A percentile compares a stretch with the other conserved stretches of the same genome.
Evolutionary conservation across 2,329 filamentous ascomycete genomes (phyloP).

Genomic region (Rhynchosporium agropyri): DNA sequence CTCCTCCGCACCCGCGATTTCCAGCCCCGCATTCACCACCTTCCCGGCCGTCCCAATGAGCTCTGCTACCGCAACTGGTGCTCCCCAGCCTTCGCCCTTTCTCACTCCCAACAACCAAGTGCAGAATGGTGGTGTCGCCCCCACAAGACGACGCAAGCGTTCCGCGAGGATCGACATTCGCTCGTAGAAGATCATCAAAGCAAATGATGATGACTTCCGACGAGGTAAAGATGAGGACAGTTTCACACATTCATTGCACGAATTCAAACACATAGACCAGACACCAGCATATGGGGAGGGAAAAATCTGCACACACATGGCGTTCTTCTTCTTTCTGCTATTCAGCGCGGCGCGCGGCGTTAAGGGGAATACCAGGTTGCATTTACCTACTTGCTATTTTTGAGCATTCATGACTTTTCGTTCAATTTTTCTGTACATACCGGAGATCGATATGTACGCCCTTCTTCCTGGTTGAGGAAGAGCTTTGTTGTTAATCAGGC

Average conservation of each 20-base stretch:
- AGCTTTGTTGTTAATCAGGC: not conserved
- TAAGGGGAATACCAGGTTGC: not conserved
- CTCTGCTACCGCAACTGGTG: not conserved
- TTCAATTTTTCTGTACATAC: conserved; percentile 8
- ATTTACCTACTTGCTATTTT: not conserved
- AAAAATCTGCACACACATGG: not conserved
- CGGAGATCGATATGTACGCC: not conserved
- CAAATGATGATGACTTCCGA: not conserved
- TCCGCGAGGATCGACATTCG: not conserved
- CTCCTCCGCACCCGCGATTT: not conserved
- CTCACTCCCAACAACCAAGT: conserved; percentile 11
- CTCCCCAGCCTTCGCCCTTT: conserved; percentile 17
- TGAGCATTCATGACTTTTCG: not conserved
- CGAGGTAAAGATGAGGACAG: not conserved
- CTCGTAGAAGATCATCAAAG: not conserved
- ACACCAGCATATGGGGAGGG: not conserved
- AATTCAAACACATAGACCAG: conserved; percentile 6
- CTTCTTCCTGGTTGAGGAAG: conserved; percentile 11
- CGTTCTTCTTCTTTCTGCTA: not conserved
- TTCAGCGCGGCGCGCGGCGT: conserved; percentile 12
- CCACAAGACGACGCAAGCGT: conserved; percentile 5
- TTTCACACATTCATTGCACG: not conserved
- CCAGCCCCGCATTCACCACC: conserved; percentile 2
- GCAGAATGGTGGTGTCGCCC: not conserved
- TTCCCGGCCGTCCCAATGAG: conserved; percentile 7